Base-by-base conservation (phyloP, 208 protist species). In the Blechomonas ayalai region DNA sequence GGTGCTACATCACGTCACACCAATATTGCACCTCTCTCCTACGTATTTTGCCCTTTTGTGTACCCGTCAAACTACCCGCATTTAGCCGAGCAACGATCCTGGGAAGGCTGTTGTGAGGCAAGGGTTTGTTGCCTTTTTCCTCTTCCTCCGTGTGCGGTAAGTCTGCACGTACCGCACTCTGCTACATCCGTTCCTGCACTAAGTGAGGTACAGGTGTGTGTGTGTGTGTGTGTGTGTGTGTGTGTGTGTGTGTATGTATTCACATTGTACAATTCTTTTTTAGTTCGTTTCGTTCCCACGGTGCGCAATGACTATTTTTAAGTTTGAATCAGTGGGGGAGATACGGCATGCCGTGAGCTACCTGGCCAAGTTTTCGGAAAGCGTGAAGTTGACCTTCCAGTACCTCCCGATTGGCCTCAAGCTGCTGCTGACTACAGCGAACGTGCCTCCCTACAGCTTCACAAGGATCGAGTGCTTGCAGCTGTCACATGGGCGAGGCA, bases 361-460 rank as follows among this genome's bases (percentile, higher is more conserved):
- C 38, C 44, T 77, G 24, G 31, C 36, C 1, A 28, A 55, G 32
- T 80, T 80, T 34, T 65, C 73, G 18, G 61, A 64, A 32, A 74
- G 66, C 20, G 41, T 75, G 6, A 68, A 60, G 29, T 65, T 72
- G 29, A 59, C 52, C 16, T 48, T 77, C 2, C 36, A 45, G 7
- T n/a, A n/a, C n/a, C n/a, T n/a, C n/a, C 20, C 40, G 33, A 9
- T 27, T 36, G 29, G 50, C 42, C 24, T 52, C 23, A 28, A 35
- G 23, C 32, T 64, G 34, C 48, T 66, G 45, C 4, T 89, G 41
- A 46, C 75, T 12, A 67, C 65, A 7, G 50, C 61, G 6, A 57
- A 56, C 22, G 57, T 84, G 9, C 67, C 62, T 10, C 68, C 77
- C 9, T 77, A 67, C 41, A 80, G 61, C 38, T 89, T 75, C 50